Conservation (phyloP, 768 basidiomycete genomes). For the Termitomyces sp. region DNA sequence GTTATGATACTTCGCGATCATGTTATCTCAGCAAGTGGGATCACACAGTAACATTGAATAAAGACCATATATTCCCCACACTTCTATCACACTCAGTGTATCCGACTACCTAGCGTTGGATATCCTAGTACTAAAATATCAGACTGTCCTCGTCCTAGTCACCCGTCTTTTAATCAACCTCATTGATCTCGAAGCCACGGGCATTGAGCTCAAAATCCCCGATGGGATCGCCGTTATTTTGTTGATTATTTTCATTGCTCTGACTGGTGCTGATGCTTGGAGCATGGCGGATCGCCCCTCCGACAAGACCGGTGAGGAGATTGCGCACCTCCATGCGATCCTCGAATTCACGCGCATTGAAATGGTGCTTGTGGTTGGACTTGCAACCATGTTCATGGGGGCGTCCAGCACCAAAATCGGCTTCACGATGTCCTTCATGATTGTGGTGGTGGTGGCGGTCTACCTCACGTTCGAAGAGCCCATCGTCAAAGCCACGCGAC, state of each 20-base stretch:
- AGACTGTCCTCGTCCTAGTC: neutral
- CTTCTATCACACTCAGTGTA: neutral
- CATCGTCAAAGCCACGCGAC: neutral
- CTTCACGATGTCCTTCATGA: neutral
- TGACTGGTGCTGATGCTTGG: neutral
- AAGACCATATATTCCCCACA: neutral
- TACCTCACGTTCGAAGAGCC: neutral
- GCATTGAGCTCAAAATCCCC: neutral
- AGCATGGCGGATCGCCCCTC: neutral
- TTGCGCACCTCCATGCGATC: neutral
- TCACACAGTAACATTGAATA: neutral
- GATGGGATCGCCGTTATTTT: neutral
- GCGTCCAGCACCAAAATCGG: neutral
- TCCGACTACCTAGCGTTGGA: slow-evolving; percentile 5
- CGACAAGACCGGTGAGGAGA: neutral
- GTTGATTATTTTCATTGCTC: neutral
- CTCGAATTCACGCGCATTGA: neutral
- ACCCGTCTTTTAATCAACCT: neutral
- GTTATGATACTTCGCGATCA: neutral
- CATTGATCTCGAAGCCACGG: slow-evolving; percentile 7
- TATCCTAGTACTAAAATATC: neutral
- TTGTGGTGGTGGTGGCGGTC: neutral
- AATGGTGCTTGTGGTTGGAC: neutral
- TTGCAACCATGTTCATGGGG: neutral
- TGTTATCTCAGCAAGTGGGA: no score